A percentile compares a stretch with the other conserved stretches of the same genome.
These are phyloP conservation scores for Mallotus nudiflorus DNA, from an alignment of 345 rosid species.

Conservation along the genomic window DNA sequence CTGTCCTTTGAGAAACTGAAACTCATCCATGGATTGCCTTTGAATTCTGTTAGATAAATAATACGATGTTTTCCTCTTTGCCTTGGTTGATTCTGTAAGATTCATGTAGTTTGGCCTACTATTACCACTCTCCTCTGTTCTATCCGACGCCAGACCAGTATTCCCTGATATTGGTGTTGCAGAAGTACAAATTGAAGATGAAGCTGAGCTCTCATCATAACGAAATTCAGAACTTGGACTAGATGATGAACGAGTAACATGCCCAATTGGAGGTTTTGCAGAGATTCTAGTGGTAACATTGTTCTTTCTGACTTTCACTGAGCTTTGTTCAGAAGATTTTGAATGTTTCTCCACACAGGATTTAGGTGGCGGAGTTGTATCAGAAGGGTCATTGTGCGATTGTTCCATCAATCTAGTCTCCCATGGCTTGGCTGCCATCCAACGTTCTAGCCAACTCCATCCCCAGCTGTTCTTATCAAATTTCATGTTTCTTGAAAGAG, in stretches of 20 bases:
- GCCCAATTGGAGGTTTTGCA: conserved; percentile 58
- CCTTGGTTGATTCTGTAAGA: conserved; percentile 85
- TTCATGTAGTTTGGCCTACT: conserved; percentile 80
- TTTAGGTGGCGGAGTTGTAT: conserved; percentile 43
- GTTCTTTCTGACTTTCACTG: conserved; percentile 63
- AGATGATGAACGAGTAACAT: conserved; percentile 55
- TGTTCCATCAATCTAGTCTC: conserved; percentile 81
- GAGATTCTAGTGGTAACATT: conserved; percentile 77
- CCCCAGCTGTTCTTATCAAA: conserved; percentile 82
- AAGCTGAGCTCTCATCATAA: conserved; percentile 73
- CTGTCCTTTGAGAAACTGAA: conserved; percentile 65
- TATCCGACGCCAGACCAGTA: conserved; percentile 52
- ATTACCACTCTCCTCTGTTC: conserved; percentile 49
- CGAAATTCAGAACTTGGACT: conserved; percentile 73
- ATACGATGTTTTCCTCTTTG: conserved; percentile 48
- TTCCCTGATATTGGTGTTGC: conserved; percentile 60
- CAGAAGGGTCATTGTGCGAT: conserved; percentile 35
- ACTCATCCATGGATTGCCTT: conserved; percentile 93
- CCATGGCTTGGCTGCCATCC: conserved; percentile 99
- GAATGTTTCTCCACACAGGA: conserved; percentile 30
- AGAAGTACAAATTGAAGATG: conserved; percentile 77
- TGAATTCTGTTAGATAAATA: conserved; percentile 40
- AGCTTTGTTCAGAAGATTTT: conserved; percentile 51
- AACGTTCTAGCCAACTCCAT: conserved; percentile 99
- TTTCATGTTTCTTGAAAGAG: conserved; percentile 51